Percentiles rank a stretch among this genome's conserved stretches.
phyloP scores from a whole-genome alignment of 2,329 filamentous ascomycete genomes.

The Drechslera avenae region DNA sequence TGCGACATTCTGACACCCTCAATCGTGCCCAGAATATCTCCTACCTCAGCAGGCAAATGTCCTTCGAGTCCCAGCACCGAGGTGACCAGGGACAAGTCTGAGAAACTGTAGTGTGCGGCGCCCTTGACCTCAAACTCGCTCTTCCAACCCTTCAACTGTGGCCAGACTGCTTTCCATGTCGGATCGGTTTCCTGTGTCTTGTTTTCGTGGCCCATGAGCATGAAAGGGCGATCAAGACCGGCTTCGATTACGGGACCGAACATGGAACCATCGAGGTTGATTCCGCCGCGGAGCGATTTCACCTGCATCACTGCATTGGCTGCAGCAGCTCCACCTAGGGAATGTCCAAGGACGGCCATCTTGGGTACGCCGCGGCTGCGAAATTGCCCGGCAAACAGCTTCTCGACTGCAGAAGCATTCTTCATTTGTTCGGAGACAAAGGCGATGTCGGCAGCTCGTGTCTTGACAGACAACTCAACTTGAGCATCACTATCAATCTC shows the following conservation, averaged over 20 bases:
- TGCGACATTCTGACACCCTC: slow-evolving; percentile 29
- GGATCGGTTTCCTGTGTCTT: slow-evolving; percentile 37
- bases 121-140: slow-evolving; percentile 33
- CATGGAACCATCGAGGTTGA: slow-evolving; percentile 47
- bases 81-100: slow-evolving; percentile 28
- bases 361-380: neutral
- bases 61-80: slow-evolving; percentile 24
- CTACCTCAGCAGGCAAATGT: slow-evolving; percentile 21
- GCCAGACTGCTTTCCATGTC: slow-evolving; percentile 34
- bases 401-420: slow-evolving; percentile 12
- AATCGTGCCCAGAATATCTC: slow-evolving; percentile 27
- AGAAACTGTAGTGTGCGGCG: slow-evolving; percentile 37
- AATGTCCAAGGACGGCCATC: slow-evolving; percentile 42
- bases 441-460: slow-evolving; percentile 29
- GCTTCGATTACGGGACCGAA: slow-evolving; percentile 26
- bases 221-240: slow-evolving; percentile 26
- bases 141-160: slow-evolving; percentile 32
- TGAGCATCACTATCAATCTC: slow-evolving; percentile 31
- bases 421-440: slow-evolving; percentile 29
- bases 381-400: neutral
- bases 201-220: slow-evolving; percentile 36
- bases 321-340: slow-evolving; percentile 44
- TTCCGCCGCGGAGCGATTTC: slow-evolving; percentile 29
- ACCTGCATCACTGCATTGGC: slow-evolving; percentile 21
- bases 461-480: slow-evolving; percentile 25